These are phyloP conservation scores for Penicillium sp. DNA, from an alignment of 2,329 filamentous ascomycete genomes.

Conservation along the genomic window DNA sequence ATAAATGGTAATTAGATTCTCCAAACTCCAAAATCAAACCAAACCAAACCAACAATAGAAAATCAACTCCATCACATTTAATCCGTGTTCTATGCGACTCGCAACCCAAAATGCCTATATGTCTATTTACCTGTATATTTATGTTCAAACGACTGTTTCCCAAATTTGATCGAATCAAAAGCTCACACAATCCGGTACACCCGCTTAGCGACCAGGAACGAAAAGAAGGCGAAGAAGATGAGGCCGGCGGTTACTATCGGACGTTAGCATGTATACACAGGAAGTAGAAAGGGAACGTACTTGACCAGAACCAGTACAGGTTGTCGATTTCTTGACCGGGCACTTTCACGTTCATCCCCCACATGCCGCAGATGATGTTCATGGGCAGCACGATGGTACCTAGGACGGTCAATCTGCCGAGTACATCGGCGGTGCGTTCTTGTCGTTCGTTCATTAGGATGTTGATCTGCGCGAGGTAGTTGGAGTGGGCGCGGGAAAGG, in stretches of 20 bases:
- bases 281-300: constrained; percentile 28
- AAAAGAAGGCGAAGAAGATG: constrained; percentile 67
- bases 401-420: constrained; percentile 90
- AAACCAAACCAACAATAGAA: neutral
- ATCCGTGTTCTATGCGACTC: neutral
- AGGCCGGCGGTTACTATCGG: constrained; percentile 60
- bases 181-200: constrained; percentile 68
- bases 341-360: constrained; percentile 98
- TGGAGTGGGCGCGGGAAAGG: constrained; percentile 83
- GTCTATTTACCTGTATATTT: neutral
- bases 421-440: constrained; percentile 90
- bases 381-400: constrained; percentile 96
- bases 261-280: neutral
- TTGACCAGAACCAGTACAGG: constrained; percentile 68
- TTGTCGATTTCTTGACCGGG: constrained; percentile 84
- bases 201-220: constrained; percentile 73
- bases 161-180: neutral
- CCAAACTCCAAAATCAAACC: neutral
- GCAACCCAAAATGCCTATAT: neutral
- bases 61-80: neutral
- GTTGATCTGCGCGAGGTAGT: constrained; percentile 99
- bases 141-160: neutral
- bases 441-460: constrained; percentile 98
- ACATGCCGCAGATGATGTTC: constrained; percentile 98
- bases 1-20: neutral